Base-by-base conservation (phyloP, 305 asterid species). In the Solanum aculeatissimum region DNA sequence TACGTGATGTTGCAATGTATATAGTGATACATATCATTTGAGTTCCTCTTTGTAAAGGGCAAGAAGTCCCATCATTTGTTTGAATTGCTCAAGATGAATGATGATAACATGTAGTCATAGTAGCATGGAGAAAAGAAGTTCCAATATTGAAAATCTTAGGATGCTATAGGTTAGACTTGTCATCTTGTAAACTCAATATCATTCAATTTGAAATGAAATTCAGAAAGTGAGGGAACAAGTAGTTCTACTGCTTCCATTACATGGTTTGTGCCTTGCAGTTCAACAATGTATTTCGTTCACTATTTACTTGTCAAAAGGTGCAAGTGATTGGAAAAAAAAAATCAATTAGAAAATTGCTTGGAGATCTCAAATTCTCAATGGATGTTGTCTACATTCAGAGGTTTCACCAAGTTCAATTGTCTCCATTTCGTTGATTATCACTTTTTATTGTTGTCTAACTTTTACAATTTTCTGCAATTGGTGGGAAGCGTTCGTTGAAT, bases 31-130 rank as follows among this genome's bases (percentile, higher is more conserved):
- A 91, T 85, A 82, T 89, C 85, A 85, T 81, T 87, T 75, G 85
- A 87, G 95, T 92, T 92, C 95, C 91, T 75, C 91, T 90, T 91
- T 92, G 92, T 88, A 85, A 84, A 87, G 94, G 87, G 95, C 90
- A 63, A 82, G 84, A 83, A 85, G 89, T 60, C 88, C 88, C 83
- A 87, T 87, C 93, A 92, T 92, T 89, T 88, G 83, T 85, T 83
- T 84, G 65, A 83, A 84, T 87, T 84, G 62, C 54, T 38, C 86
- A 87, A 83, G 57, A 84, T 89, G 89, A 88, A 84, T 53, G 77
- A 83, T 54, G 81, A 88, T 81, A 82, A 84, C 87, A 63, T 90
- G 92, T 90, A 89, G 85, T 49, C 62, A 70, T 27, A 85, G 80
- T 66, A 86, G 81, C 87, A 81, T 86, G 84, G 58, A 63, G 91